Conservation (phyloP, 176 grass and related monocot species). For the Puccinellia tenuiflora region DNA sequence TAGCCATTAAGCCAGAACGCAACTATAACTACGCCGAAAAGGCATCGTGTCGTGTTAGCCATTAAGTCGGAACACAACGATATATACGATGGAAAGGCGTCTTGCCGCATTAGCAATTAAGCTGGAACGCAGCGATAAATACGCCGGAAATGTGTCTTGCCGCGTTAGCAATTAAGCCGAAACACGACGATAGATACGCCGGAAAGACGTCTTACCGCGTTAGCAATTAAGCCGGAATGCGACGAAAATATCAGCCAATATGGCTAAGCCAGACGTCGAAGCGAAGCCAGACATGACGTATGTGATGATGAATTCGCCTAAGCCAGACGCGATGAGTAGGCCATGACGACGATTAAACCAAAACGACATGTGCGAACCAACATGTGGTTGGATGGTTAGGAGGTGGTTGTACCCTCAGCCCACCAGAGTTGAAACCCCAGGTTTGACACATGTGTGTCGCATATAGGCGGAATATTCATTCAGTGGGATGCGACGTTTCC, state of each 20-base stretch:
- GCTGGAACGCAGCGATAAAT: neutral
- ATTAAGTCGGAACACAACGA: neutral
- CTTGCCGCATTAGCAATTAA: neutral
- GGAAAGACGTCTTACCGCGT: too few relatives aligned
- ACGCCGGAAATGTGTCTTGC: neutral
- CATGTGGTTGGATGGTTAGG: too few relatives aligned
- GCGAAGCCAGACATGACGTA: neutral
- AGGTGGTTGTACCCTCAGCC: too few relatives aligned
- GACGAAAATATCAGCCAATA: neutral
- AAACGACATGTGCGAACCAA: neutral
- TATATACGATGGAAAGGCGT: neutral
- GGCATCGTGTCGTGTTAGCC: too few relatives aligned
- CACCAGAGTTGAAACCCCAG: too few relatives aligned
- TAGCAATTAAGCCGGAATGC: neutral
- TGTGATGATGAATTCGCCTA: neutral
- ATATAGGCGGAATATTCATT: too few relatives aligned
- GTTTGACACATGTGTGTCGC: too few relatives aligned
- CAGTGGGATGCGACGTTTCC: too few relatives aligned
- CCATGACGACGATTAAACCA: neutral
- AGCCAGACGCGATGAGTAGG: neutral
- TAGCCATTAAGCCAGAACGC: neutral
- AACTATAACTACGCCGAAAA: too few relatives aligned
- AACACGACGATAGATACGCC: too few relatives aligned
- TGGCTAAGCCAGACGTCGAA: neutral
- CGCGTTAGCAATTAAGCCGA: neutral